Conservation (phyloP, 2,329 filamentous ascomycete genomes). For the Graphilbum sp. region DNA sequence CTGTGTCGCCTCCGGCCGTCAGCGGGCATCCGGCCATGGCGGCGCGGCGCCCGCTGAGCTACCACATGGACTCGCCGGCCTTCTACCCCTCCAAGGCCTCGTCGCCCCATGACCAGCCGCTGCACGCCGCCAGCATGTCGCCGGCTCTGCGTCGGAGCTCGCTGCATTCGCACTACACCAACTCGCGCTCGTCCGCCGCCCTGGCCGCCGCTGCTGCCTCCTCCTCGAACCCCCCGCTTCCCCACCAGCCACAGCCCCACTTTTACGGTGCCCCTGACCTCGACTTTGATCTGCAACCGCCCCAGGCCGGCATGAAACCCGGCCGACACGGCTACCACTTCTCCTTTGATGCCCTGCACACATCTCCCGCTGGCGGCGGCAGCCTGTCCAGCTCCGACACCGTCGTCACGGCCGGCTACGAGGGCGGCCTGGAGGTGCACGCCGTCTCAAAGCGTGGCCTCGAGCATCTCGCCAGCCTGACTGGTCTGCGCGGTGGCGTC, state of each 20-base stretch:
- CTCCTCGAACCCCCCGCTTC: slow-evolving; percentile 40
- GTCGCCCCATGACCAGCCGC: slow-evolving; percentile 18
- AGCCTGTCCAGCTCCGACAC: slow-evolving; percentile 34
- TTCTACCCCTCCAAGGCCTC: slow-evolving; percentile 17
- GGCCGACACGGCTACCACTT: slow-evolving; percentile 63
- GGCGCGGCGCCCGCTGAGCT: slow-evolving; percentile 33
- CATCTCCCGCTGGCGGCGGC: slow-evolving; percentile 17
- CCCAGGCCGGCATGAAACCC: slow-evolving; percentile 35
- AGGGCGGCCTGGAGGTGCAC: slow-evolving; percentile 65
- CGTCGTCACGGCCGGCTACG: slow-evolving; percentile 60
- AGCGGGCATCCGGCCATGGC: slow-evolving; percentile 5
- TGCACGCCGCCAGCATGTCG: slow-evolving; percentile 9
- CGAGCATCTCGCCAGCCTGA: slow-evolving; percentile 52
- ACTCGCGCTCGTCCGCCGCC: slow-evolving; percentile 22
- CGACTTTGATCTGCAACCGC: slow-evolving; percentile 37
- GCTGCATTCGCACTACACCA: slow-evolving; percentile 32
- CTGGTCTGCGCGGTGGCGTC: slow-evolving; percentile 65
- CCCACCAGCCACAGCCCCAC: slow-evolving; percentile 60
- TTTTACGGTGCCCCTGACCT: slow-evolving; percentile 63
- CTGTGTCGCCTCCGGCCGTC: slow-evolving; percentile 20
- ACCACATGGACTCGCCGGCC: slow-evolving; percentile 28
- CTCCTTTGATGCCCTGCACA: slow-evolving; percentile 57
- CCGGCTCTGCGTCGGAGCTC: slow-evolving; percentile 27
- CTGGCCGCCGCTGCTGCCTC: neutral
- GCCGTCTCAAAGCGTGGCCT: slow-evolving; percentile 55